phyloP scores from a whole-genome alignment of 108 stramenopile species.

The Conticribra weissflogii region DNA sequence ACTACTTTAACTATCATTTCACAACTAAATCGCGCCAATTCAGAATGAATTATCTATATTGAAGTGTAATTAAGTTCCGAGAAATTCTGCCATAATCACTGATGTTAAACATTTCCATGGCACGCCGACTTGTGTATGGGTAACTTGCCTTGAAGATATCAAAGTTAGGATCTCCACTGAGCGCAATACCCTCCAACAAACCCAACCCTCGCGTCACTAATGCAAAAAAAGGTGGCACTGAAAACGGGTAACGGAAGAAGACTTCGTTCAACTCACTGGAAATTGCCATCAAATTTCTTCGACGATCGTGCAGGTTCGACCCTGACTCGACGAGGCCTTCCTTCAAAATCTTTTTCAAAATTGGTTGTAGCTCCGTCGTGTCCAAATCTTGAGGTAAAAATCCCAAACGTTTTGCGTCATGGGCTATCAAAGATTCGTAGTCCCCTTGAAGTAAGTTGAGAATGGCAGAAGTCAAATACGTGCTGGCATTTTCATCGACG shows the following conservation, averaged over 20 bases:
- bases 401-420: constrained; percentile 82
- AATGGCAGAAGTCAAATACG: constrained; percentile 85
- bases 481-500: constrained; percentile 56
- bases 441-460: constrained; percentile 83
- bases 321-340: constrained; percentile 78
- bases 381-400: constrained; percentile 89
- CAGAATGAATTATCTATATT: neutral
- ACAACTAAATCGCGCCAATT: too few relatives aligned
- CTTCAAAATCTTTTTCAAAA: constrained; percentile 77
- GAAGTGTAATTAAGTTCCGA: constrained; percentile 19
- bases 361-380: constrained; percentile 67
- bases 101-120: constrained; percentile 49
- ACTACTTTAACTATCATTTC: too few relatives aligned
- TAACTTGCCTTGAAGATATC: constrained; percentile 90
- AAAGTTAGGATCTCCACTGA: constrained; percentile 86
- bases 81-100: constrained; percentile 39
- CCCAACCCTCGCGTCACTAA: constrained; percentile 89
- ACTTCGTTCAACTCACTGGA: constrained; percentile 89
- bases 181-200: constrained; percentile 91
- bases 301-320: constrained; percentile 72
- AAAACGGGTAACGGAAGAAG: constrained; percentile 88
- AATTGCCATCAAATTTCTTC: constrained; percentile 80
- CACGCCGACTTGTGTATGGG: constrained; percentile 78
- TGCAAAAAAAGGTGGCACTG: constrained; percentile 92
- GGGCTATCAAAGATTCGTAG: constrained; percentile 72